Percentiles rank a stretch among this genome's conserved stretches.
Conservation (phyloP, 2,329 filamentous ascomycete species). For the Diaporthe ilicicola region DNA sequence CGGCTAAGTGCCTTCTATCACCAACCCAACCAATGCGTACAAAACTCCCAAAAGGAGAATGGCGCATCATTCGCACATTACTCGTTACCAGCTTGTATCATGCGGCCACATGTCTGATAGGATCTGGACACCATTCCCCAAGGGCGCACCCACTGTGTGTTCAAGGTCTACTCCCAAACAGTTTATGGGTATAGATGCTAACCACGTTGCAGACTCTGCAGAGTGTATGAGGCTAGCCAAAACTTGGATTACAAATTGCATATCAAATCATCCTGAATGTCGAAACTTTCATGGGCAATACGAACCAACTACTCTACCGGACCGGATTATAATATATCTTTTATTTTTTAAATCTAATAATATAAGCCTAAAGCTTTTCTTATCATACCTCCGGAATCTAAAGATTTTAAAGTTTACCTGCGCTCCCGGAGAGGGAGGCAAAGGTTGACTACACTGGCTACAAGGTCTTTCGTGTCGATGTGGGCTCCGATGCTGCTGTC, state of each 20-base stretch:
- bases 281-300: no score
- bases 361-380: no score
- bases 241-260: no score
- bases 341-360: no score
- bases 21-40: not conserved
- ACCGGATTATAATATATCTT: no score
- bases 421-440: not conserved
- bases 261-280: no score
- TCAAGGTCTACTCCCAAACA: not conserved
- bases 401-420: no score
- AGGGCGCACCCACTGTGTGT: not conserved
- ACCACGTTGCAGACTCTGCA: no score
- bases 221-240: no score
- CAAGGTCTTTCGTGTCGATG: constrained; percentile 52
- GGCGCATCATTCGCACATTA: no score
- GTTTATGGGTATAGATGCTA: not conserved
- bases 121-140: not conserved
- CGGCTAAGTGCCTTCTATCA: not conserved
- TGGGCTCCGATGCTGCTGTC: constrained; percentile 42
- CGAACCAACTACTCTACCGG: no score
- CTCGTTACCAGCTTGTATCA: not conserved
- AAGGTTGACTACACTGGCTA: constrained; percentile 49
- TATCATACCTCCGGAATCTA: no score
- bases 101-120: not conserved
- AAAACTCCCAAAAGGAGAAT: not conserved